Percentiles rank a stretch among this genome's conserved stretches.
Evolutionary conservation across 352 stramenopile species (phyloP).

Genomic region (Pythium sukuiense): DNA sequence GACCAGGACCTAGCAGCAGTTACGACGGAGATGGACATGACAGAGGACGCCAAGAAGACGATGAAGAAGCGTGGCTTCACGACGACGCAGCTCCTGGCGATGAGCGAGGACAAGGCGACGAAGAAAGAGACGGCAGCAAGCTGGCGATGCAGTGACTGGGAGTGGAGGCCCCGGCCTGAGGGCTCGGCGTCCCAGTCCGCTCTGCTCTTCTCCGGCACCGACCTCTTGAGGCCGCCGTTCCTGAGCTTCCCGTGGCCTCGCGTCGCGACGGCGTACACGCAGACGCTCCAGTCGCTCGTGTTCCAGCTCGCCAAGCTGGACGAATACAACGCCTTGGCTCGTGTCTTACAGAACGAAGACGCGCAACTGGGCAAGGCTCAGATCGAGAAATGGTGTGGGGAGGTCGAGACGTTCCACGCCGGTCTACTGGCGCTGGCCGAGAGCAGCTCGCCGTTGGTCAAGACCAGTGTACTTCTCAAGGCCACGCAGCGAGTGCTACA

Average conservation of each 20-base stretch:
- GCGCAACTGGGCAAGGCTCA: conserved; percentile 49
- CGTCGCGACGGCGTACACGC: conserved; percentile 52
- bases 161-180: conserved; percentile 36
- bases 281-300: conserved; percentile 36
- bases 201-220: conserved; percentile 43
- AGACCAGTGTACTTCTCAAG: conserved; percentile 27
- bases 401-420: conserved; percentile 37
- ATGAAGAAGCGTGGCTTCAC: conserved; percentile 41
- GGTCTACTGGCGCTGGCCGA: conserved; percentile 29
- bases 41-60: conserved; percentile 14
- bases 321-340: conserved; percentile 56
- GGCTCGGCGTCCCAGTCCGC: neutral
- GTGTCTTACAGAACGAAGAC: conserved; percentile 44
- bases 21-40: neutral
- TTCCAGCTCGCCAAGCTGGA: conserved; percentile 63
- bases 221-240: conserved; percentile 57
- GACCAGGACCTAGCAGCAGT: conserved; percentile 44
- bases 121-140: conserved; percentile 6
- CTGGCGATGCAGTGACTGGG: conserved; percentile 41
- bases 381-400: conserved; percentile 48
- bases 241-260: conserved; percentile 48
- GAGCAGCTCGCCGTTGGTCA: conserved; percentile 13
- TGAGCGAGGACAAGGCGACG: conserved; percentile 28
- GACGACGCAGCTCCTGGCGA: conserved; percentile 34
- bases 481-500: conserved; percentile 42